Conservation (phyloP, 352 stramenopile species). For the Elongisporangium prolatum region DNA sequence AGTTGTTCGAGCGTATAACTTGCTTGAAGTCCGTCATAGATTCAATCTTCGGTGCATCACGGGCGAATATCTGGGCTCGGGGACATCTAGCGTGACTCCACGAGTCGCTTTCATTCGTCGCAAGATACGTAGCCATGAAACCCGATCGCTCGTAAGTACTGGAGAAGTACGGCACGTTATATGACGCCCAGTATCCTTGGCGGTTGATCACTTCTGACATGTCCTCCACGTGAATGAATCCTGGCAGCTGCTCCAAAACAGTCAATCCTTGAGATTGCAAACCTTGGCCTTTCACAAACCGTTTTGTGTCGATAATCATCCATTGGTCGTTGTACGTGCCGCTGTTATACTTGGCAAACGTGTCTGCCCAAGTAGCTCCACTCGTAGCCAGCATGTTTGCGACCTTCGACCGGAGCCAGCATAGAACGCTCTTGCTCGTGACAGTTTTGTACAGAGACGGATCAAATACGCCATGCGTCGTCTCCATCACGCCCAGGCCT, state of each 20-base stretch:
- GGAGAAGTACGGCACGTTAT: constrained; percentile 81
- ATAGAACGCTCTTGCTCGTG: constrained; percentile 42
- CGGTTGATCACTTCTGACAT: constrained; percentile 44
- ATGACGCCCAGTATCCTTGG: constrained; percentile 68
- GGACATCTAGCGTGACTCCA: constrained; percentile 42
- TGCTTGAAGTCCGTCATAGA: constrained; percentile 51
- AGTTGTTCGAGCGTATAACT: constrained; percentile 69
- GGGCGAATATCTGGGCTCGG: constrained; percentile 50
- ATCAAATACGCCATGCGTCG: constrained; percentile 65
- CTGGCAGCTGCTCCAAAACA: constrained; percentile 73
- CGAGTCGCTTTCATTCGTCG: constrained; percentile 26
- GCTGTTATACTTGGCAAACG: constrained; percentile 57
- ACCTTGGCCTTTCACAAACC: constrained; percentile 31
- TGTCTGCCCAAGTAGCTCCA: constrained; percentile 38
- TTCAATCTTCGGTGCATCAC: constrained; percentile 36
- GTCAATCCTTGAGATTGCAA: constrained; percentile 45
- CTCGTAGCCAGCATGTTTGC: constrained; percentile 43
- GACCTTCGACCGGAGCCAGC: constrained; percentile 57
- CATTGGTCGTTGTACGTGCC: constrained; percentile 86
- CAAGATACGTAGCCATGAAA: constrained; percentile 31
- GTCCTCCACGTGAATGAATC: constrained; percentile 44
- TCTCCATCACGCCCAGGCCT: constrained; percentile 61
- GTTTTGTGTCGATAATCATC: constrained; percentile 73
- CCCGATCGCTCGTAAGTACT: constrained; percentile 54
- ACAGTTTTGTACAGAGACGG: constrained; percentile 43